Percentiles rank a stretch among this genome's conserved stretches.
Evolutionary conservation across 2,329 filamentous ascomycete genomes (phyloP).

Genomic region (Sporothrix schenckii): DNA sequence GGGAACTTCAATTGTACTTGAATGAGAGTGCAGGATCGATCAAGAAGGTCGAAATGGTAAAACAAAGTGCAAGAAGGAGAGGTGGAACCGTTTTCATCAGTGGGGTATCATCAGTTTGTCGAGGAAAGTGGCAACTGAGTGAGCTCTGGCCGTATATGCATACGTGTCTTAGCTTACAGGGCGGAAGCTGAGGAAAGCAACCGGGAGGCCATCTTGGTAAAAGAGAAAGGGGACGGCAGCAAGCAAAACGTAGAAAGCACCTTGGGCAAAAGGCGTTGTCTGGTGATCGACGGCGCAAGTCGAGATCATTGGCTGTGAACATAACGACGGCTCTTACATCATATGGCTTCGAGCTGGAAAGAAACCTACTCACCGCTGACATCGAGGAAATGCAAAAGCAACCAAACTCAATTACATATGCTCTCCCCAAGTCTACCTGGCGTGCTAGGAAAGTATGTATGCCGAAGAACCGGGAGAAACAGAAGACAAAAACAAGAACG

Average conservation of each 20-base stretch:
- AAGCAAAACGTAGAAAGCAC: neutral
- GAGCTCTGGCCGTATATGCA: neutral
- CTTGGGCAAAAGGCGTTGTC: neutral
- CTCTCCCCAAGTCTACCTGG: neutral
- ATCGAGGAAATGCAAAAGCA: neutral
- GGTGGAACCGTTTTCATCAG: neutral
- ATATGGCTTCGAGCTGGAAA: neutral
- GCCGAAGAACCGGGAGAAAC: neutral
- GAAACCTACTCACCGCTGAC: neutral
- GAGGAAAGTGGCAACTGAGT: neutral
- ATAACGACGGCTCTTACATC: neutral
- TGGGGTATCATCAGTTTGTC: neutral
- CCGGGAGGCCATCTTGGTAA: neutral
- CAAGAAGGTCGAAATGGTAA: neutral
- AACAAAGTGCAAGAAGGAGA: constrained; percentile 1
- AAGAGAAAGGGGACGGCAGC: neutral
- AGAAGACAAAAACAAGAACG: neutral
- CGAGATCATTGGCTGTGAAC: neutral
- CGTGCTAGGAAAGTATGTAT: neutral
- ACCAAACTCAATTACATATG: neutral
- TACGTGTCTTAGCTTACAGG: neutral
- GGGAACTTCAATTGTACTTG: neutral
- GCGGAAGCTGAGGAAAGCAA: neutral
- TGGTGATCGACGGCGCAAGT: neutral
- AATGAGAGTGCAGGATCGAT: constrained; percentile 18